Evolutionary conservation across 2,329 filamentous ascomycete genomes (phyloP).

Genomic region (Fusarium buxicola): DNA sequence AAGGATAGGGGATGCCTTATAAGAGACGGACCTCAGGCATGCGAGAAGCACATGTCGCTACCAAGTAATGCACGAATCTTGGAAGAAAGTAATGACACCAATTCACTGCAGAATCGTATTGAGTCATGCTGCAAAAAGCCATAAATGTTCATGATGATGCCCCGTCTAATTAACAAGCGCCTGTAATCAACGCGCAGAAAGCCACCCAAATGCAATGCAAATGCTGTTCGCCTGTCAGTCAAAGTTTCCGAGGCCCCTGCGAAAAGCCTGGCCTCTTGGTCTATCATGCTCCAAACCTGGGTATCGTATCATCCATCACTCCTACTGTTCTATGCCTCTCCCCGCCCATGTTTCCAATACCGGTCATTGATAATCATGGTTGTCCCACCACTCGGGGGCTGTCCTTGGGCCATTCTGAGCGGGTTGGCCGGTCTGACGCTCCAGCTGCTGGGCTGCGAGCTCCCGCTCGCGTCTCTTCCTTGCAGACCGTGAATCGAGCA

Average conservation of each 20-base stretch:
- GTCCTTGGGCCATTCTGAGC: slow-evolving; percentile 21
- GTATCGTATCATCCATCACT: slow-evolving; percentile 41
- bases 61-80: slow-evolving; percentile 18
- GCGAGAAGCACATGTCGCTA: slow-evolving; percentile 8
- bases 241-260: slow-evolving; percentile 15
- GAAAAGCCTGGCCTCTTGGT: slow-evolving; percentile 1
- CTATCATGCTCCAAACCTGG: slow-evolving; percentile 23
- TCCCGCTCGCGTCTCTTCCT: slow-evolving; percentile 62
- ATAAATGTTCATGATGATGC: background rate
- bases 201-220: slow-evolving; percentile 11
- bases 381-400: slow-evolving; percentile 49
- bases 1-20: slow-evolving; percentile 51
- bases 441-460: slow-evolving; percentile 51
- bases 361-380: slow-evolving; percentile 23
- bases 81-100: slow-evolving; percentile 12
- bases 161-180: background rate
- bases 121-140: background rate
- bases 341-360: background rate
- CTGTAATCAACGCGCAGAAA: background rate
- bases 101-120: slow-evolving; percentile 1
- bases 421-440: slow-evolving; percentile 6
- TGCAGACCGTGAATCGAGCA: slow-evolving; percentile 61
- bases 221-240: slow-evolving; percentile 34
- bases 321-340: background rate
- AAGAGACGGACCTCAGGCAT: slow-evolving; percentile 9